Evolutionary conservation across 73 alveolate genomes (phyloP), one percentile per base, ranked within the genome.

Genomic region (Paramecium caudatum): DNA sequence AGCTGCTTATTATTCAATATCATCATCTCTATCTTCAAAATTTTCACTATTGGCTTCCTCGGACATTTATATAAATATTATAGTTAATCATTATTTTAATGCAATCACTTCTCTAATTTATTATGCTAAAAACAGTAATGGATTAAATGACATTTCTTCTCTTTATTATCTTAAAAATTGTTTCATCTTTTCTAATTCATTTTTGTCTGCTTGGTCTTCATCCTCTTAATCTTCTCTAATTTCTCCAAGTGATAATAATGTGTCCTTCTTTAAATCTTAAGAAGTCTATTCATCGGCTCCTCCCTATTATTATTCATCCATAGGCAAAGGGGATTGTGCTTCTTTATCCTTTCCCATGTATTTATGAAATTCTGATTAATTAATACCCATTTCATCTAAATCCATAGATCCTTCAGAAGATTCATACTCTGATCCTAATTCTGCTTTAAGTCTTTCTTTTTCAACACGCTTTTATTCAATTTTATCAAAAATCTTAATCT

Each of bases 381-480:
- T 82, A 30, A 82, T 82, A 5, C 91, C 78, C 78, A 82, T 47
- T 15, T 82, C 91, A 17, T 82, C 82, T 10, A 82, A 82, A 82
- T 82, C 82, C 10, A 82, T 37, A 13, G 78, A 82, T 33, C 82
- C 61, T 6, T 82, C 82, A 15, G 82, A 82, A 1, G 82, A 82
- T 47, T 62, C 78, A 36, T 62, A 85, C 3, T n/a, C 45, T 10
- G 63, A 62, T 37, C 93, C 93, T 21, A 86, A 47, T 46, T 86
- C 93, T 7, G 90, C 93, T 86, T 46, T 86, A 12, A 86, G 34
- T 65, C 84, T 86, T 43, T 86, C 90, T 12, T 86, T 86, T 86
- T 86, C 93, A 36, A 86, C 93, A 41, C 68, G 39, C 45, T 86
- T 86, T 25, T 86, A 63, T 86, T 86, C 93, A 25, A 86, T 39